A percentile compares a stretch with the other conserved stretches of the same genome.
phyloP scores from a whole-genome alignment of 2,329 filamentous ascomycete species.

The Fusarium duplospermum region DNA sequence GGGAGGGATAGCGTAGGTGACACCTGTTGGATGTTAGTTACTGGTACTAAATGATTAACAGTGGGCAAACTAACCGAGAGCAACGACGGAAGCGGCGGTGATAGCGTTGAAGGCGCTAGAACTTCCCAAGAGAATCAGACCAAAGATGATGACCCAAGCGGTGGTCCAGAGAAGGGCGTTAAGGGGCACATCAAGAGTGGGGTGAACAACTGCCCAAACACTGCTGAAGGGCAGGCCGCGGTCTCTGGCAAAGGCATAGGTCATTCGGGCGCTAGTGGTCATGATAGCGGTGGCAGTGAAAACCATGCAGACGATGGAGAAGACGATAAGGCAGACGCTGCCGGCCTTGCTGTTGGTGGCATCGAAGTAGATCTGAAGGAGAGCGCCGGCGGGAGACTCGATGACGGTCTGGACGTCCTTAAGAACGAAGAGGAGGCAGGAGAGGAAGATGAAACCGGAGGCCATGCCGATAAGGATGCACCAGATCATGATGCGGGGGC shows the following conservation, averaged over 20 bases:
- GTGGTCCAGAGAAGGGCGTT: conserved; percentile 74
- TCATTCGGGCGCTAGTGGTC: conserved; percentile 75
- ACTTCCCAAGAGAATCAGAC: conserved; percentile 77
- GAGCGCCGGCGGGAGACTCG: conserved; percentile 64
- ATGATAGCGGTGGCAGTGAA: conserved; percentile 74
- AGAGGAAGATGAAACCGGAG: conserved; percentile 71
- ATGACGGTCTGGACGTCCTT: conserved; percentile 69
- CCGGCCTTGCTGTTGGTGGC: conserved; percentile 72
- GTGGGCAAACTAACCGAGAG: conserved; percentile 58
- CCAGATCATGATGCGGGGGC: conserved; percentile 74
- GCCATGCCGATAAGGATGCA: conserved; percentile 72
- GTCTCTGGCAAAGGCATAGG: conserved; percentile 74
- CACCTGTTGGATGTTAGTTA: conserved; percentile 30
- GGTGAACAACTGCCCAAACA: conserved; percentile 71
- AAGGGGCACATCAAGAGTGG: conserved; percentile 71
- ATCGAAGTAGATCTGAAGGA: conserved; percentile 73
- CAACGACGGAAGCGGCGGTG: conserved; percentile 77
- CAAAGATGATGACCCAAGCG: conserved; percentile 73
- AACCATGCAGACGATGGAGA: conserved; percentile 72
- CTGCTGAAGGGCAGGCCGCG: conserved; percentile 73
- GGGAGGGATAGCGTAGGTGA: conserved; percentile 82
- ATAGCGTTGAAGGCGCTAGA: conserved; percentile 77
- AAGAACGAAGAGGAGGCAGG: conserved; percentile 72
- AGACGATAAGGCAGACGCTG: conserved; percentile 73
- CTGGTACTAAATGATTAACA: background rate